Conservation (phyloP, 2,329 filamentous ascomycete genomes). For the Diaporthe capsici region DNA sequence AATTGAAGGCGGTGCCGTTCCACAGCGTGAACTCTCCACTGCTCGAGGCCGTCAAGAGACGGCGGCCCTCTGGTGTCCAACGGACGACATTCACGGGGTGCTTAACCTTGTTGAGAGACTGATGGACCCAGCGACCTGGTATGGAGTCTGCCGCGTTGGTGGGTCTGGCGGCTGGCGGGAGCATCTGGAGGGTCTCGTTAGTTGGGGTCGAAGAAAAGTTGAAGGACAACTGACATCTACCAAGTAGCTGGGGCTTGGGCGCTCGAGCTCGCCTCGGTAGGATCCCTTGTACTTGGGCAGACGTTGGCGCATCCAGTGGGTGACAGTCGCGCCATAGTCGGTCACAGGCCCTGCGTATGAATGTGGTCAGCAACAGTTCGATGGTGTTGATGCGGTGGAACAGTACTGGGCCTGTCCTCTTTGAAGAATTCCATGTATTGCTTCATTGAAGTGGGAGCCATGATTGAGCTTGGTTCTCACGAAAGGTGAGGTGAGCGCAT, state of each 20-base stretch:
- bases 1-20: conserved; percentile 99
- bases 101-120: conserved; percentile 98
- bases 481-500: too few species aligned
- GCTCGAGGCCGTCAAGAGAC: conserved; percentile 91
- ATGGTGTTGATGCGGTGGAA: conserved; percentile 34
- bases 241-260: conserved; percentile 90
- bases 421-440: conserved; percentile 36
- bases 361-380: conserved; percentile 6
- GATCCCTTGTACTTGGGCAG: conserved; percentile 81
- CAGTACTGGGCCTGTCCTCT: conserved; percentile 17
- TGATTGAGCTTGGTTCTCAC: not conserved
- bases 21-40: conserved; percentile 98
- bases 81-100: conserved; percentile 97
- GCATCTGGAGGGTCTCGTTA: conserved; percentile 72
- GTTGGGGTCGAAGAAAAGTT: not conserved
- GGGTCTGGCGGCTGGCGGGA: conserved; percentile 83
- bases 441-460: conserved; percentile 33
- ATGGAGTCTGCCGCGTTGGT: conserved; percentile 86
- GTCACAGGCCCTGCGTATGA: conserved; percentile 81
- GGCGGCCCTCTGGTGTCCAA: conserved; percentile 96
- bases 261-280: conserved; percentile 81
- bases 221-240: conserved; percentile 77
- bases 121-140: conserved; percentile 94
- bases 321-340: conserved; percentile 91
- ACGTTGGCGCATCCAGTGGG: conserved; percentile 91